Conservation (phyloP, 23 red algal species). For the Cyanidium caldarium region DNA sequence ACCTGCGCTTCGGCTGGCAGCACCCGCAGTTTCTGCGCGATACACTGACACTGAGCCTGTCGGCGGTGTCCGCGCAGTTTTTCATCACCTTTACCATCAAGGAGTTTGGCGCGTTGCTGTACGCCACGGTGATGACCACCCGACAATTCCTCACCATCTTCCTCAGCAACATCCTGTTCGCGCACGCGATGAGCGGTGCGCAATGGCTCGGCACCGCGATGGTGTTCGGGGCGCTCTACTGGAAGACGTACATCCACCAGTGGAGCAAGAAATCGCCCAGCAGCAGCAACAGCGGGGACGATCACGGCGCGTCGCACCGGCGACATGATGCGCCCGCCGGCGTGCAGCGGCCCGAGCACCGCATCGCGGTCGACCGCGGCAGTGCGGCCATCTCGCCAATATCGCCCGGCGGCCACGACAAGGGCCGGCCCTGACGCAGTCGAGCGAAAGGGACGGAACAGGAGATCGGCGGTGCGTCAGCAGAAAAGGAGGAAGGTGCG, state of each 20-base stretch:
- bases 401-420: no score
- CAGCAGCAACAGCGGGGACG: no score
- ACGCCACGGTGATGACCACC: constrained; percentile 95
- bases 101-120: constrained; percentile 71
- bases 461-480: no score
- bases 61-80: constrained; percentile 74
- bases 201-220: constrained; percentile 63
- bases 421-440: no score
- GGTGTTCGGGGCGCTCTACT: constrained; percentile 63
- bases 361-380: no score
- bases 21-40: constrained; percentile 52
- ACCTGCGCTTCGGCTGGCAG: constrained; percentile 34
- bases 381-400: no score
- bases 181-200: constrained; percentile 37
- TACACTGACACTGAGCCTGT: constrained; percentile 37
- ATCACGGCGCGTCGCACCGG: no score
- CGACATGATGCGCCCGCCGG: no score
- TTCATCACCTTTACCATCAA: constrained; percentile 94
- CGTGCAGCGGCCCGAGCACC: no score
- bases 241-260: constrained; percentile 46
- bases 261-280: no score
- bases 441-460: no score
- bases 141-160: constrained; percentile 84
- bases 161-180: constrained; percentile 65
- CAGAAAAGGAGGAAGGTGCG: no score